Base-by-base conservation (phyloP, 1,139 yeast species). In the Magnusiomyces sp. region DNA sequence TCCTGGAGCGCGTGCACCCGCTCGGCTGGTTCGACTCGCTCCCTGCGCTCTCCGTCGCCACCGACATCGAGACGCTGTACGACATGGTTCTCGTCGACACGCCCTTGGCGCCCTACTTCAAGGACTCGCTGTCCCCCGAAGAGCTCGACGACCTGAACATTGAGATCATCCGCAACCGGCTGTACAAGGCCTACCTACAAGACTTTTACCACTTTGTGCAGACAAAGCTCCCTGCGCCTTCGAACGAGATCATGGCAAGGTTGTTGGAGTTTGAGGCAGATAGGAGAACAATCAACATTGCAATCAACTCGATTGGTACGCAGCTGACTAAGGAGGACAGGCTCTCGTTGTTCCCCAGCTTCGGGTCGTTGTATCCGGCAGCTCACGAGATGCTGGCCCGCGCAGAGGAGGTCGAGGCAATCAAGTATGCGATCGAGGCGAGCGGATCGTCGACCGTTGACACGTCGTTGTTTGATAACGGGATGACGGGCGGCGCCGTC, bases 1-100 rank as follows among this genome's bases (percentile, higher is more conserved):
- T 92, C 52, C 75, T 92, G 62, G 79, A 80, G 53, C 82, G 96
- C 64, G 88, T 97, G 66, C 95, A 92, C 65, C 98, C 98, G 1
- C 74, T 94, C 58, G 99, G 99, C 42, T 89, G 97, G 96, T 94
- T 94, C 65, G 98, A 92, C 61, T 92, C 97, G 2, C 77, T 94
- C 59, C 98, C 98, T 31, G 92, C 98, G 0, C 75, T 94, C 55
- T 80, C 95, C 9, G 94, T 90, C 49, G 96, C 97, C 43, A 88
- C 96, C 2, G 97, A 90, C 67, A 80, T 92, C 53, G 96, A 89
- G 61, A 82, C 95, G 39, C 76, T 94, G 60, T 92, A 92, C 70
- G 85, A 84, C 63, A 87, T 95, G 1, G 98, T 94, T n/a, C 75
- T 94, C 56, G 85, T 92, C 52, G 99, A 94, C 69, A 92, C 98